phyloP scores from a whole-genome alignment of 352 stramenopile species.

The Phytophthora cryptogea region DNA sequence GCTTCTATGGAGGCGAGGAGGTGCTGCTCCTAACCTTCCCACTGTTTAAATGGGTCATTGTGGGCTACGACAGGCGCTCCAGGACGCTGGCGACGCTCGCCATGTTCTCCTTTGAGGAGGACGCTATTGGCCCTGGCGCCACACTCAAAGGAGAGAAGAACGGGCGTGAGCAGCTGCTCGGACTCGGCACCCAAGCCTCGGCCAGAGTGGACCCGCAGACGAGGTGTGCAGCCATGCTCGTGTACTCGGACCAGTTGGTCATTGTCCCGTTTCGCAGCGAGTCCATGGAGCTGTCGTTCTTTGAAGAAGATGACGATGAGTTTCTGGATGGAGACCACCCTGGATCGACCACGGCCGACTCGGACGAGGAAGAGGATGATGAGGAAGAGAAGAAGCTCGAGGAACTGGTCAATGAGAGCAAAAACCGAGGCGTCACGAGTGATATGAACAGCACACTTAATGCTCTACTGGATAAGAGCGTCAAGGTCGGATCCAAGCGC shows the following conservation, averaged over 20 bases:
- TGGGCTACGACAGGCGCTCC: conserved; percentile 68
- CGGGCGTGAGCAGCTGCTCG: conserved; percentile 74
- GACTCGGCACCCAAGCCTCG: conserved; percentile 53
- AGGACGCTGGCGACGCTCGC: conserved; percentile 61
- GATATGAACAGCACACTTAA: conserved; percentile 70
- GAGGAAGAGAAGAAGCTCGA: conserved; percentile 82
- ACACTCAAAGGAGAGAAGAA: conserved; percentile 83
- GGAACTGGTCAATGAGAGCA: conserved; percentile 75
- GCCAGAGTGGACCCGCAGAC: conserved; percentile 76
- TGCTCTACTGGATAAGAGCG: conserved; percentile 78
- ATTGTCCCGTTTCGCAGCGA: conserved; percentile 82
- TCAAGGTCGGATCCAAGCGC: conserved; percentile 75
- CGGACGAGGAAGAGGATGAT: conserved; percentile 78
- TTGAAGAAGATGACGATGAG: conserved; percentile 80
- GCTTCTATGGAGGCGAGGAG: conserved; percentile 73
- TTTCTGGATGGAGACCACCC: conserved; percentile 58
- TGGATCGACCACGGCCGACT: conserved; percentile 29
- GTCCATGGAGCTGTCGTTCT: conserved; percentile 79
- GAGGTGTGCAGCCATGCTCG: conserved; percentile 78
- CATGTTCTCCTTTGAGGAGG: conserved; percentile 83
- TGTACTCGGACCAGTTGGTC: conserved; percentile 84
- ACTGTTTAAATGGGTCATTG: conserved; percentile 80
- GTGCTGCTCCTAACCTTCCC: conserved; percentile 81
- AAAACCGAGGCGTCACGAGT: conserved; percentile 59
- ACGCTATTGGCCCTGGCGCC: conserved; percentile 79